Evolutionary conservation across 495 filamentous ascomycete species (phyloP).

Genomic region (Elasticomyces elasticus): DNA sequence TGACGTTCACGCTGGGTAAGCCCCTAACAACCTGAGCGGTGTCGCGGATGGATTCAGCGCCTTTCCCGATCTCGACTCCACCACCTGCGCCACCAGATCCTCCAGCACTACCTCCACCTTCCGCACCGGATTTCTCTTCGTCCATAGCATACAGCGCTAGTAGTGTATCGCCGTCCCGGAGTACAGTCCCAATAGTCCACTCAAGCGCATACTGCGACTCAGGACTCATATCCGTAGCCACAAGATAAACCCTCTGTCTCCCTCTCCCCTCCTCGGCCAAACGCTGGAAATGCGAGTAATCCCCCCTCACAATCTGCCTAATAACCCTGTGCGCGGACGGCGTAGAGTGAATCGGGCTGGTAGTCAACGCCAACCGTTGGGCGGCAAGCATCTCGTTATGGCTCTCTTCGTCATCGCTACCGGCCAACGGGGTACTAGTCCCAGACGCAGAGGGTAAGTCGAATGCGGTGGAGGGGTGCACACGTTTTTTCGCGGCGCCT

Average conservation of each 20-base stretch:
- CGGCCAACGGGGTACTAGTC: conserved; percentile 66
- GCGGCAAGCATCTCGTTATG: conserved; percentile 79
- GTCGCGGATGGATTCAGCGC: conserved; percentile 60
- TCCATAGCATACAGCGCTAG: conserved; percentile 84
- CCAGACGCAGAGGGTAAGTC: conserved; percentile 57
- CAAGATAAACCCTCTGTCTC: conserved; percentile 75
- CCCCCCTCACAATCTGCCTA: conserved; percentile 78
- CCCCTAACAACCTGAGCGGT: conserved; percentile 41
- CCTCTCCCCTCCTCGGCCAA: conserved; percentile 64
- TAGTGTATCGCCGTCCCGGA: conserved; percentile 88
- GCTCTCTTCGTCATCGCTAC: conserved; percentile 61
- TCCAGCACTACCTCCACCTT: conserved; percentile 27
- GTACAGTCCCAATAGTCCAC: conserved; percentile 94
- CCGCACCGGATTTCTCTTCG: conserved; percentile 62
- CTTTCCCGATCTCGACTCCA: conserved; percentile 46
- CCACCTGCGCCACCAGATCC: conserved; percentile 40
- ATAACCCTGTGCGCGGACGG: conserved; percentile 69
- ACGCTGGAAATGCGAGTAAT: conserved; percentile 61
- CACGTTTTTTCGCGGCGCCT: conserved; percentile 49
- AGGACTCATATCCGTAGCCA: conserved; percentile 84
- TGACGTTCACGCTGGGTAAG: conserved; percentile 18
- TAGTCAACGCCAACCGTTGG: conserved; percentile 67
- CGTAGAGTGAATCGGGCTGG: conserved; percentile 67
- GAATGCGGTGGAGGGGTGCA: conserved; percentile 75
- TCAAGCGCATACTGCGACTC: conserved; percentile 91